Percentiles rank a stretch among this genome's conserved stretches.
Conservation (phyloP, 1,284 basidiomycete species). For the Ceratobasidium sp. region DNA sequence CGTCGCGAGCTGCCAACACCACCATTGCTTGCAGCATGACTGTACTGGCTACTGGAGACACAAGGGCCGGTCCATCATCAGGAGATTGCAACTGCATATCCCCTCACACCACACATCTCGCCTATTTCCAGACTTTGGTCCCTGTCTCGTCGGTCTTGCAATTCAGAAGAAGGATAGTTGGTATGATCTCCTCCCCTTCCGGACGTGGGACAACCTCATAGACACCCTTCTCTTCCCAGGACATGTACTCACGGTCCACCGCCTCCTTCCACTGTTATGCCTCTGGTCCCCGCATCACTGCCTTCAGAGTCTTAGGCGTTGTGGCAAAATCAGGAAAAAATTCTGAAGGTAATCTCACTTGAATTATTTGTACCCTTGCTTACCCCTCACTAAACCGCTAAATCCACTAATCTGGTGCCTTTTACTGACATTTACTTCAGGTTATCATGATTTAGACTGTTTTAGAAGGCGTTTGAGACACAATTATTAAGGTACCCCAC, state of each 20-base stretch:
- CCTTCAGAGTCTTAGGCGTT: neutral
- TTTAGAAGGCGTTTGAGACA: no score
- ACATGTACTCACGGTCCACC: neutral
- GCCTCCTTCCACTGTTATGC: neutral
- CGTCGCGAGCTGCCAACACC: conserved; percentile 57
- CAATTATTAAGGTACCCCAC: no score
- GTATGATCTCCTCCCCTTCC: neutral
- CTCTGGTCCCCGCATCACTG: conserved; percentile 2
- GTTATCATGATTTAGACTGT: no score
- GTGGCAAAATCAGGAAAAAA: neutral
- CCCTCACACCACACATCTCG: conserved; percentile 61
- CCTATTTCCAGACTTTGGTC: conserved; percentile 57
- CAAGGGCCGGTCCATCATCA: conserved; percentile 62
- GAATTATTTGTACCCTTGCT: no score
- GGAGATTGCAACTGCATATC: conserved; percentile 60
- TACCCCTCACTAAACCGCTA: no score
- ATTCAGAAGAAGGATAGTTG: conserved; percentile 34
- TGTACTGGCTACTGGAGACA: conserved; percentile 58
- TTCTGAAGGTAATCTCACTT: no score
- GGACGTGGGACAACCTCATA: neutral
- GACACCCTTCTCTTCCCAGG: neutral
- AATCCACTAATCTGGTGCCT: no score
- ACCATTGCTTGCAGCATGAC: conserved; percentile 57
- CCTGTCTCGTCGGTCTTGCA: conserved; percentile 58
- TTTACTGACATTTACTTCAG: no score